Evolutionary conservation across 345 rosid species (phyloP), one percentile per base, ranked within the genome.

Genomic region (Populus simonii): DNA sequence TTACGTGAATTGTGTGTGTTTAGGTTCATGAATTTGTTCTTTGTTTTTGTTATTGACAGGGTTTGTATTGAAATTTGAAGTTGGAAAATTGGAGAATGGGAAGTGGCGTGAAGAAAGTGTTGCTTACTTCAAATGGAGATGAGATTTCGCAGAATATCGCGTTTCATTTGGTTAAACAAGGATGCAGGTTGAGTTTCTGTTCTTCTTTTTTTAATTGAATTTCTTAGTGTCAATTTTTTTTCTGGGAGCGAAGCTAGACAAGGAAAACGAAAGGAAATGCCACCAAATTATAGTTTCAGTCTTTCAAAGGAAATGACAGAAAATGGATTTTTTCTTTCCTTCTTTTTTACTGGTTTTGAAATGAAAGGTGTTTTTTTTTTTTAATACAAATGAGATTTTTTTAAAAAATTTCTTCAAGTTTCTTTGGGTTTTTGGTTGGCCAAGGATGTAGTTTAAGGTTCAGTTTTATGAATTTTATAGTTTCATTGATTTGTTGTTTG

Each of bases 101-200:
- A 51, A 81, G 39, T 79, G 86, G 78, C 49, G 78, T 79, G 1
- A 93, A 93, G 89, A 93, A 83, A 74, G 98, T 96, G 72, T 70
- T 96, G 88, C 78, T 96, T 33, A 90, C 99, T 25, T 90, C 95
- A 66, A 84, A 85, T 68, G 99, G 94, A 41, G 98, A 93, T 75
- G 90, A 87, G 75, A 75, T 96, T 76, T 92, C 97, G 27, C 85
- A 67, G 73, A 88, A 77, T 77, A 86, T 93, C 70, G 97, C 99
- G 65, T 73, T 89, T 74, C 89, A 90, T 73, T 86, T 96, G 63
- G 97, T 91, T 87, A 80, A 84, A 72, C 88, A 80, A 12, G 96
- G 97, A 49, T 96, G 98, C 93, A 90, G 98, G 98, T 93, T 31
- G 31, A 25, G 39, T 47, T 29, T 76, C 73, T 33, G 9, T 15